Conservation (phyloP, 495 filamentous ascomycete genomes). For the Hypoxylon intermedium region DNA sequence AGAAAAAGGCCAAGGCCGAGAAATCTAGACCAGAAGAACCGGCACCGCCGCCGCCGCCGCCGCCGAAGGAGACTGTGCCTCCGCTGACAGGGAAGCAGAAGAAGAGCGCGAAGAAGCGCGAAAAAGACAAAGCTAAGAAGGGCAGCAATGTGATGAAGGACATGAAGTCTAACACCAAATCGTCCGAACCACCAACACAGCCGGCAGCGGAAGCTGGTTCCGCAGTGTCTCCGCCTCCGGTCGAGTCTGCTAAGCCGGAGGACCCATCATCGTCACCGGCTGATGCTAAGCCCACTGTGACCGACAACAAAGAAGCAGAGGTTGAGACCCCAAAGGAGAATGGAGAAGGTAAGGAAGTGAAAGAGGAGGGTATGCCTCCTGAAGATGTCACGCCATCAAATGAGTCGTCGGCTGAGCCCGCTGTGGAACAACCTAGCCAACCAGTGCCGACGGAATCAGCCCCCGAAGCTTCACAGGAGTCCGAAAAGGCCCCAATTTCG, state of each 20-base stretch:
- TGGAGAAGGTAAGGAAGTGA: conserved; percentile 22
- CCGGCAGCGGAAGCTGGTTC: conserved; percentile 13
- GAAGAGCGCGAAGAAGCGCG: conserved; percentile 26
- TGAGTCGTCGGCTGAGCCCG: conserved; percentile 2
- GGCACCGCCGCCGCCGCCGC: not conserved
- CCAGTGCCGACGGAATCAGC: conserved; percentile 1
- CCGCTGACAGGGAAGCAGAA: conserved; percentile 14
- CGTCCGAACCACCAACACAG: conserved; percentile 24
- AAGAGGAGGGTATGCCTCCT: conserved; percentile 20
- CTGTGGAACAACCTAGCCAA: conserved; percentile 3
- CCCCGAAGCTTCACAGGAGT: conserved; percentile 2
- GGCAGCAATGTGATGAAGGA: conserved; percentile 41
- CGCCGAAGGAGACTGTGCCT: conserved; percentile 5
- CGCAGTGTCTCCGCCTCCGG: conserved; percentile 23
- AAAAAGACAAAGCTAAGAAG: conserved; percentile 32
- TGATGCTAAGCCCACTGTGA: conserved; percentile 11
- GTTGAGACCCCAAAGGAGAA: conserved; percentile 24
- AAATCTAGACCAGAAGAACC: conserved; percentile 17
- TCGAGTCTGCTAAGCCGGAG: conserved; percentile 27
- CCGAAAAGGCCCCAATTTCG: conserved; percentile 5
- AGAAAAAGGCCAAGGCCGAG: conserved; percentile 17
- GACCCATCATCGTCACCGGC: conserved; percentile 4
- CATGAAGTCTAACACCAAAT: conserved; percentile 41
- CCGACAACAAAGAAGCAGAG: conserved; percentile 34
- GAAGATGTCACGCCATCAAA: conserved; percentile 12